A percentile compares a stretch with the other conserved stretches of the same genome.
These are phyloP conservation scores for Physcomitrium patens DNA, from an alignment of 225 moss, liverwort and hornwort species.

Conservation along the genomic window DNA sequence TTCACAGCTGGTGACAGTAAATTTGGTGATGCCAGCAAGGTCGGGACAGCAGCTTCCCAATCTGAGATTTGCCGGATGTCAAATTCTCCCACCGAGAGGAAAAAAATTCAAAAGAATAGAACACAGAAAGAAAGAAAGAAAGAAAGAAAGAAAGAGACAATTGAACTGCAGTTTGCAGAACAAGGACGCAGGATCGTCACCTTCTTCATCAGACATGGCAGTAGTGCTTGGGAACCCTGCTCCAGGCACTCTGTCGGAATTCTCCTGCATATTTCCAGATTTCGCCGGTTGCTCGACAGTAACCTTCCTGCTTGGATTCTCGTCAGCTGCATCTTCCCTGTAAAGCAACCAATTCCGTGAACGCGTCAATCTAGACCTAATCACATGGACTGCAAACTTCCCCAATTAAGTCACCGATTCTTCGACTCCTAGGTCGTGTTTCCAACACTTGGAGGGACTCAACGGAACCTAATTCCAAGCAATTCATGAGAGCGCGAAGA, in stretches of 20 bases:
- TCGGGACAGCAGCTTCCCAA: conserved; percentile 60
- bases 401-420: background rate
- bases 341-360: conserved; percentile 15
- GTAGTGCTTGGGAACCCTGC: conserved; percentile 32
- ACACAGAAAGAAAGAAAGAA: background rate
- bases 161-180: conserved; percentile 8
- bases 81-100: background rate
- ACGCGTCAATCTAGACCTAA: conserved; percentile 6
- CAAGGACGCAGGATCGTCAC: conserved; percentile 2
- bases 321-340: conserved; percentile 55
- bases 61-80: conserved; percentile 32
- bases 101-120: conserved; percentile 12
- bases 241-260: conserved; percentile 27
- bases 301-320: conserved; percentile 27
- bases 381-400: background rate
- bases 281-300: conserved; percentile 28
- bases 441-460: background rate
- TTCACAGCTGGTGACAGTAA: conserved; percentile 28
- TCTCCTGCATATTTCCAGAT: conserved; percentile 24
- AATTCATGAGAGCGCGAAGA: conserved; percentile 46
- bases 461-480: background rate
- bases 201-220: conserved; percentile 46
- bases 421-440: background rate
- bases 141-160: background rate
- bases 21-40: conserved; percentile 47